phyloP scores from a whole-genome alignment of 371 early-diverging fungal species.

The Lichtheimia ornata region DNA sequence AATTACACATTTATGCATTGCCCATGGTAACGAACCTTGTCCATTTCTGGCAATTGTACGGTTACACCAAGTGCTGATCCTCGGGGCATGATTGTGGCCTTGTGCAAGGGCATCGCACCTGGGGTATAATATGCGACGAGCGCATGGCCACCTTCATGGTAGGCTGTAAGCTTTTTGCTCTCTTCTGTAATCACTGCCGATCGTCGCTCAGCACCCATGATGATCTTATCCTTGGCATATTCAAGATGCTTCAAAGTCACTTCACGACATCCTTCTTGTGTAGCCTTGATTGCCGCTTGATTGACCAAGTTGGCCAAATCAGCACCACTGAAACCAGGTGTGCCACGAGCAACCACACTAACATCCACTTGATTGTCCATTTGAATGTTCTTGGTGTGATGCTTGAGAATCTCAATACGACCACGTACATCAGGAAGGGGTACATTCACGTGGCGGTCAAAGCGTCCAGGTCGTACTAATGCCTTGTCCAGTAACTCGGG shows the following conservation, averaged over 20 bases:
- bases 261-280: conserved; percentile 67
- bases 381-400: conserved; percentile 82
- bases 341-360: conserved; percentile 90
- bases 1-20: not conserved
- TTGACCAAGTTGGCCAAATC: conserved; percentile 97
- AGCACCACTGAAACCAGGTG: conserved; percentile 97
- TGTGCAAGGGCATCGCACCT: conserved; percentile 96
- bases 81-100: conserved; percentile 98
- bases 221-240: conserved; percentile 95
- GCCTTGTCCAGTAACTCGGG: conserved; percentile 98
- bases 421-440: conserved; percentile 96
- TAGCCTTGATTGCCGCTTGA: conserved; percentile 94
- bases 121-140: conserved; percentile 94
- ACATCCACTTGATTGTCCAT: conserved; percentile 71
- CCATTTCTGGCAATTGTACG: conserved; percentile 94
- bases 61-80: conserved; percentile 91
- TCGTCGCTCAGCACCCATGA: conserved; percentile 96
- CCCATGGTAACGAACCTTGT: conserved; percentile 57
- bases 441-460: conserved; percentile 96
- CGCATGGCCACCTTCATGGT: conserved; percentile 98
- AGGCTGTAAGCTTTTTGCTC: conserved; percentile 88
- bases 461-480: conserved; percentile 95
- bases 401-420: conserved; percentile 89
- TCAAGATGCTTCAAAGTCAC: conserved; percentile 87
- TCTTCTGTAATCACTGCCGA: conserved; percentile 91